Base-by-base conservation (phyloP, 148 eudicot genomes). In the Amaranthus cruentus region DNA sequence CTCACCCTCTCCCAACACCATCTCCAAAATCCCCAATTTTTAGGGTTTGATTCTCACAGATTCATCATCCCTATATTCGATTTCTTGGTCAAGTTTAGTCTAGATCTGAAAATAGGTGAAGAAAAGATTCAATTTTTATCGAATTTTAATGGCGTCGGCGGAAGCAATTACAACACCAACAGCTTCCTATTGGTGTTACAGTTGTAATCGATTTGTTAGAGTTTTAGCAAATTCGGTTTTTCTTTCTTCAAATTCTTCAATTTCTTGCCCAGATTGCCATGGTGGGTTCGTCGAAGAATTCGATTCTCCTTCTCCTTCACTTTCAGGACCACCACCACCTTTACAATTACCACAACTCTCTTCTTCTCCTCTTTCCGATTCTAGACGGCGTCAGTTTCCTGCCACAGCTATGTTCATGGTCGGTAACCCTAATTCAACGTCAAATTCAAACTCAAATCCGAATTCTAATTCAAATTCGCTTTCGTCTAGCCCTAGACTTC, bases 101-200 rank as follows among this genome's bases (percentile, higher is more conserved):
- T 50, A n/a, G 56, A 67, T 67, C 70, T 67, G 10, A 7, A 21
- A 21, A 21, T 7, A 46, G 70, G 38, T 43, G 44, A 50, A n/a
- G 13, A 18, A 51, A 1, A 28, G 11, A 28, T 7, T 0, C 21
- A 5, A 60, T 55, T 55, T 55, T 55, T 55, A 0, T 43, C 66
- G 47, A 9, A 62, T 11, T 64, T 64, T 12, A 44, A 78, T 78
- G 81, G 73, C 80, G 12, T 72, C 80, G 57, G 75, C 71, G 47
- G 7, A 42, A 42, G 72, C 79, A 81, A 68, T 88, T 21, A 7
- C 78, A 7, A 65, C 83, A 75, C 55, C 86, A 46, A 62, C 84
- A 6, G 15, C 82, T 0, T 83, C 96, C 0, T 90, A 85, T 73
- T 95, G 99, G 99, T 95, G 99, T 71, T 88, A 95, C 87, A 79